These are phyloP conservation scores for Arctium lappa DNA, from an alignment of 129 eudicot genomes.

Conservation along the genomic window DNA sequence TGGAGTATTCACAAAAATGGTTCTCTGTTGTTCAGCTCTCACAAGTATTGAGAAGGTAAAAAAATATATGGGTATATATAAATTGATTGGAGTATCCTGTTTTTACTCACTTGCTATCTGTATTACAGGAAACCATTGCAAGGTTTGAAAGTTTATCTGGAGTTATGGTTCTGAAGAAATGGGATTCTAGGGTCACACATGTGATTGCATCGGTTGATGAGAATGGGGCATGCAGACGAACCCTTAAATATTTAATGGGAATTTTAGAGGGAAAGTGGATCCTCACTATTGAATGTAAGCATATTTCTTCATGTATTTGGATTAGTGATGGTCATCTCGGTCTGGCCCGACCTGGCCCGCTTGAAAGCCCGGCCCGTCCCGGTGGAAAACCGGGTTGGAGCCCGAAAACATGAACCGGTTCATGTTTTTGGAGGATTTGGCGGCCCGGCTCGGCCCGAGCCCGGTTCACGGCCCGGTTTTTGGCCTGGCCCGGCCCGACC, in stretches of 20 bases:
- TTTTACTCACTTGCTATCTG: conserved; percentile 11
- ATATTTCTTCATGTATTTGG: neutral
- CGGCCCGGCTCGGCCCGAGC: too few relatives aligned
- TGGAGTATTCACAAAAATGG: conserved; percentile 50
- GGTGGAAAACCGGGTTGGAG: too few relatives aligned
- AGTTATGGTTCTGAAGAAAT: conserved; percentile 53
- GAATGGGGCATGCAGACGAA: conserved; percentile 88
- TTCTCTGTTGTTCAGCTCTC: conserved; percentile 89
- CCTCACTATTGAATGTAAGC: conserved; percentile 70
- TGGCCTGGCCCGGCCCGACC: too few relatives aligned
- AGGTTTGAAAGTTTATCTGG: conserved; percentile 69
- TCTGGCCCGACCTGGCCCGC: too few relatives aligned
- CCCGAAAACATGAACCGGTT: too few relatives aligned
- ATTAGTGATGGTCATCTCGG: too few relatives aligned
- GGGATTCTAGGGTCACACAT: conserved; percentile 87
- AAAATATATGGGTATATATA: neutral
- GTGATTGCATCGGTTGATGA: conserved; percentile 83
- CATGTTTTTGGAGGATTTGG: too few relatives aligned
- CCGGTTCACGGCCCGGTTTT: too few relatives aligned
- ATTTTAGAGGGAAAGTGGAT: conserved; percentile 96
- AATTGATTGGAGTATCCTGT: neutral
- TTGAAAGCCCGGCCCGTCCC: too few relatives aligned
- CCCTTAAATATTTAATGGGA: conserved; percentile 91
- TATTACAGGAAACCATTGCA: conserved; percentile 56
- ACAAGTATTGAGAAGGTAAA: conserved; percentile 61